These are phyloP conservation scores for Lodderomyces orthopsilosis DNA, from an alignment of 1,139 yeast genomes.

Conservation along the genomic window DNA sequence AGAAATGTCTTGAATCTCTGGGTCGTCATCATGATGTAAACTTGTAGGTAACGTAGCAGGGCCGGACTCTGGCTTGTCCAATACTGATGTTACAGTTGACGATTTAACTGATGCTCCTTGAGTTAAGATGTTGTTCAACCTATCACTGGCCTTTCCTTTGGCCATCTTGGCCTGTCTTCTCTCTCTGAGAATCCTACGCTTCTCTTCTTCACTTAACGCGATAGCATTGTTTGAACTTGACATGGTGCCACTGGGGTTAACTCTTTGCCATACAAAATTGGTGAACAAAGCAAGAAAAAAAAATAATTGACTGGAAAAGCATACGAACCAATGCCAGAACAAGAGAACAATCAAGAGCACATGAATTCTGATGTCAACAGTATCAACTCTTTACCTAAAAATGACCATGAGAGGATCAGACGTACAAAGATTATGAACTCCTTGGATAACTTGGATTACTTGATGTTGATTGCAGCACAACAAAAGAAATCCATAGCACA, in stretches of 20 bases:
- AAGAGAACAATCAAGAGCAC: neutral
- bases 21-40: slow-evolving; percentile 27
- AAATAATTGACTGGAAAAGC: neutral
- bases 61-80: slow-evolving; percentile 23
- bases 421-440: slow-evolving; percentile 41
- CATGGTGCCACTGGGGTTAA: too few species aligned
- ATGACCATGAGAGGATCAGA: slow-evolving; percentile 39
- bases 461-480: slow-evolving; percentile 43
- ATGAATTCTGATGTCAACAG: neutral
- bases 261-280: too few species aligned
- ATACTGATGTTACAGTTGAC: slow-evolving; percentile 31
- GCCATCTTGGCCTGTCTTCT: slow-evolving; percentile 69
- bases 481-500: slow-evolving; percentile 44
- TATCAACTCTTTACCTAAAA: slow-evolving; percentile 14
- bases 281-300: too few species aligned
- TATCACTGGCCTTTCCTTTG: slow-evolving; percentile 52
- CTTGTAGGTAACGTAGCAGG: slow-evolving; percentile 4
- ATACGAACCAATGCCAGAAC: neutral
- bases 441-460: slow-evolving; percentile 43
- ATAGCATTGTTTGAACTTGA: slow-evolving; percentile 21
- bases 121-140: slow-evolving; percentile 48
- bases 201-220: slow-evolving; percentile 55
- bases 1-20: slow-evolving; percentile 28
- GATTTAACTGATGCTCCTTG: slow-evolving; percentile 42
- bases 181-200: slow-evolving; percentile 59